Evolutionary conservation across 768 basidiomycete genomes (phyloP), one percentile per base, ranked within the genome.

Genomic region (Inosperma sp.): DNA sequence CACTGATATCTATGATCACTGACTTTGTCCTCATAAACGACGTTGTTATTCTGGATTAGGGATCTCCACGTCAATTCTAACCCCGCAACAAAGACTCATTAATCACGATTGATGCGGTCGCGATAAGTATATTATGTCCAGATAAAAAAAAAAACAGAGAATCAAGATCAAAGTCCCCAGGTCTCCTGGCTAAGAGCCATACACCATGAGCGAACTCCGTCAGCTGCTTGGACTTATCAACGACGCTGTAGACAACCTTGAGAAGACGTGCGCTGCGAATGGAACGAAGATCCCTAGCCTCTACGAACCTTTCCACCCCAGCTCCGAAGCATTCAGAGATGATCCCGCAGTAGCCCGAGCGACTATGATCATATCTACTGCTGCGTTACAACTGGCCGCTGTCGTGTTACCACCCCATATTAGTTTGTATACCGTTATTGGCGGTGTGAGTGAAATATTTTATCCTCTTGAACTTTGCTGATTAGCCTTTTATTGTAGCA

Each of bases 361-460:
- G 12, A 62, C 65, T 2, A 63, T 58, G 25, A 56, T 66, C 13
- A 59, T 67, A 33, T 59, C 60, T 22, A 62, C 69, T 4, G 71
- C 71, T 2, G 67, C 70, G 4, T 49, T 59, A 12, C 71, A 72
- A 44, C 63, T 72, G 3, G 59, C 63, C 13, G 62, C 66, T 5
- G 60, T 57, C 21, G 54, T 68, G 1, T 47, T 61, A 0, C 60
- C 68, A n/a, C 64, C 69, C 3, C 57, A 59, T 9, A 52, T 56
- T 27, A 54, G 62, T 21, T 23, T 68, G 21, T 56, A 53, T 21
- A 55, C 53, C 34, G 37, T 57, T 12, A 56, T 61, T 5, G 49
- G 51, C 13, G 65, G 65, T 4, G 65, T 67, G 22, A 53, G 66
- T 54, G 14, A 8, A 25, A 16, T 14, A 22, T 13, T 49, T 5